Evolutionary conservation across 306 rosid genomes (phyloP), one percentile per base, ranked within the genome.

Genomic region (Lathyrus aphaca): DNA sequence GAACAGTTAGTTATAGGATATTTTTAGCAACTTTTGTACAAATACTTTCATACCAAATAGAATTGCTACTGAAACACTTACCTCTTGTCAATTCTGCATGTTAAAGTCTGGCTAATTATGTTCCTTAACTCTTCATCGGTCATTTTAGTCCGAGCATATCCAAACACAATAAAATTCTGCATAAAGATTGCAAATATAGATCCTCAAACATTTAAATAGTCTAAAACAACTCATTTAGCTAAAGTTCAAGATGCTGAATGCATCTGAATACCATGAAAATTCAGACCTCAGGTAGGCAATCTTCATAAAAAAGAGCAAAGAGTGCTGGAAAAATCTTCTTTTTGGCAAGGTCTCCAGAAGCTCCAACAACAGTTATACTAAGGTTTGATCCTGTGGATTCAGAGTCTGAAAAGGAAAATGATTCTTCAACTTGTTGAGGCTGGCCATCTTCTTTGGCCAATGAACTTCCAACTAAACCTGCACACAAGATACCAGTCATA

Each of bases 241-340:
- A 55, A 56, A 1, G 38, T 64, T 57, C 43, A 57, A 37, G 59
- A 18, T 69, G 10, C 57, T 42, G 37, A 43, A 10, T 44, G 40
- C 61, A 77, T 69, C 21, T 29, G 6, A 40, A 39, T 58, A 44
- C 74, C 10, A 64, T 23, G 16, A 49, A 19, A 77, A 75, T 63
- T 27, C 10, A 42, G 61, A 93, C 97, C 97, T 90, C 77, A 16
- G 97, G 98, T 48, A 90, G 82, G 69, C 84, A 93, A 87, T 84
- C 96, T 74, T 93, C 98, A 56, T 93, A 93, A 58, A 77, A 93
- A 55, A 93, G 96, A 43, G 98, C 98, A 75, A 93, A 93, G 62
- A 93, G 97, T 6, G 98, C 98, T 14, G 98, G 97, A 77, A 93
- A 93, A 30, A 93, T 93, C 86, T 93, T 93, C 90, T 93, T 90